Conservation (phyloP, 1,284 basidiomycete genomes). For the Apiotrichum porosum region DNA sequence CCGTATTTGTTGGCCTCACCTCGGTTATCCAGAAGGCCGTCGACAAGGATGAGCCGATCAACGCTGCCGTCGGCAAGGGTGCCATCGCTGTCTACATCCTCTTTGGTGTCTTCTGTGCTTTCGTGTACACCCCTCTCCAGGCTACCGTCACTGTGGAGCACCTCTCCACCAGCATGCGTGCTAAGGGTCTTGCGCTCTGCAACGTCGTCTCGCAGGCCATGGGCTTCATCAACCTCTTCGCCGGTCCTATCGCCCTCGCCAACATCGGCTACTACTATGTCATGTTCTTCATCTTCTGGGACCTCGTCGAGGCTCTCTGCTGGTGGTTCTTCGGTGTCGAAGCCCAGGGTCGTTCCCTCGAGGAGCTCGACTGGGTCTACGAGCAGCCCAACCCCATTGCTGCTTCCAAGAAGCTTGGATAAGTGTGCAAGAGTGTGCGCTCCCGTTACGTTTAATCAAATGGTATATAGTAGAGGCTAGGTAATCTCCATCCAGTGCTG, state of each 20-base stretch:
- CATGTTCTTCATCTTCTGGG: slow-evolving; percentile 43
- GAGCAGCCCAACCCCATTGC: slow-evolving; percentile 43
- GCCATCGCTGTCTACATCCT: slow-evolving; percentile 1
- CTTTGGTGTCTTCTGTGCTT: slow-evolving; percentile 14
- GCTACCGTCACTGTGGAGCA: slow-evolving; percentile 58
- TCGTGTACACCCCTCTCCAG: slow-evolving; percentile 48
- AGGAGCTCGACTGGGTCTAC: slow-evolving; percentile 49
- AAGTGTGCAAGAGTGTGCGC: too few species aligned
- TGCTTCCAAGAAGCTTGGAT: slow-evolving; percentile 32
- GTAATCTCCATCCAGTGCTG: too few species aligned
- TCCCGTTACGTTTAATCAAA: too few species aligned
- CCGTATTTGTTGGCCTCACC: slow-evolving; percentile 2
- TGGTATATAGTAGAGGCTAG: too few species aligned
- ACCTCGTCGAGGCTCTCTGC: slow-evolving; percentile 38
- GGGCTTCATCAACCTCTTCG: slow-evolving; percentile 54
- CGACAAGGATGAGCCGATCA: not conserved
- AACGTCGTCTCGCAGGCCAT: slow-evolving; percentile 53
- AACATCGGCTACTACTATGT: slow-evolving; percentile 46
- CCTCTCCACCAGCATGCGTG: slow-evolving; percentile 56
- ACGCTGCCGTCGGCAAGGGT: not conserved
- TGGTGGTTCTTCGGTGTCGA: slow-evolving; percentile 49
- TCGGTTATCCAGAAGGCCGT: not conserved
- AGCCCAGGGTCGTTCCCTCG: slow-evolving; percentile 40
- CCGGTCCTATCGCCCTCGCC: slow-evolving; percentile 50
- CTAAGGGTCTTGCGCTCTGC: slow-evolving; percentile 55